Conservation (phyloP, 2,329 filamentous ascomycete genomes). For the Pseudofabraea citricarpa region DNA sequence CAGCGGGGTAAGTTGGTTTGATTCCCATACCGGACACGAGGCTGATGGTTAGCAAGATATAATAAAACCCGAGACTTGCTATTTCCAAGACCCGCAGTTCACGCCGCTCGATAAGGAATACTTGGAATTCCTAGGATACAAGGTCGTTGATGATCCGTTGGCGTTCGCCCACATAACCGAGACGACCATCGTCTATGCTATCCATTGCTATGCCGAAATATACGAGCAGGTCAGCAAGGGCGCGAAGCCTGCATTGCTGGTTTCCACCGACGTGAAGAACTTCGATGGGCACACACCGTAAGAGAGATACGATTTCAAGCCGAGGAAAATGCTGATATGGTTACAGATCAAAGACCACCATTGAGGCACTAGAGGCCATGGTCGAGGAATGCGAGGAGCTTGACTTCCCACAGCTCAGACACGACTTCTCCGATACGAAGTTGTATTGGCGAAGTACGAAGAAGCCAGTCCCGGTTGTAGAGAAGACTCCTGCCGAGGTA, state of each 20-base stretch:
- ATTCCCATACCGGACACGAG: not conserved
- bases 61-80: not conserved
- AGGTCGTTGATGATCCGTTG: slow-evolving; percentile 22
- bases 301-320: slow-evolving; percentile 24
- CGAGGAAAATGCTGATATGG: slow-evolving; percentile 23
- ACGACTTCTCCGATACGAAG: slow-evolving; percentile 28
- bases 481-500: not conserved
- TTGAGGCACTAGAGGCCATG: slow-evolving; percentile 17
- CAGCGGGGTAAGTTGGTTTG: slow-evolving; percentile 10
- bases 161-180: slow-evolving; percentile 20
- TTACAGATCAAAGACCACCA: slow-evolving; percentile 5
- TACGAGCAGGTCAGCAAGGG: slow-evolving; percentile 21
- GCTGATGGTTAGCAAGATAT: not conserved
- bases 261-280: slow-evolving; percentile 25
- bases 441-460: slow-evolving; percentile 21
- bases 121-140: slow-evolving; percentile 18
- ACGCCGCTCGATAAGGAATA: slow-evolving; percentile 25
- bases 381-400: slow-evolving; percentile 19
- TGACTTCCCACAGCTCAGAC: slow-evolving; percentile 24
- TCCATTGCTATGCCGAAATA: slow-evolving; percentile 28
- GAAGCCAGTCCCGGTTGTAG: not conserved
- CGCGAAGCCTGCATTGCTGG: slow-evolving; percentile 19
- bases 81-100: slow-evolving; percentile 27
- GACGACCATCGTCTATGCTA: slow-evolving; percentile 26
- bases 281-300: slow-evolving; percentile 15